Base-by-base conservation (phyloP, 768 basidiomycete species). In the Auriculariales sp. region DNA sequence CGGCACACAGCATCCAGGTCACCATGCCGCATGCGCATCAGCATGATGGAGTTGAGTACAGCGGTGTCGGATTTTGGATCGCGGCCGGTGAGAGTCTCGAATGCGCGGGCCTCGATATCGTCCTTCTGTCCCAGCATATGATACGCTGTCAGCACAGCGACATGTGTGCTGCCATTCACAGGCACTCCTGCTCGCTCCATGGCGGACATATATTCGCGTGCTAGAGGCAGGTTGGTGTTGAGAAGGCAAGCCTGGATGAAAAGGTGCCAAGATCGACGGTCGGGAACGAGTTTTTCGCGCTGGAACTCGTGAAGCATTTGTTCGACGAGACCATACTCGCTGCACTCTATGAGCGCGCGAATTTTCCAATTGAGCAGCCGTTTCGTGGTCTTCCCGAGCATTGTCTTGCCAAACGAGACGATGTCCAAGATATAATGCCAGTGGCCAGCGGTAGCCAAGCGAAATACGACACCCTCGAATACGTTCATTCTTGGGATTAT, bases 291-390 rank as follows among this genome's bases (percentile, higher is more conserved):
- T 1, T 66, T 58, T 46, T 69, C 64, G 25, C 59, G 57, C 46
- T 65, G 56, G 65, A 81, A 87, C 48, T 79, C 71, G 25, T 67
- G 58, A 36, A 82, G 61, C 2, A 74, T 66, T 33, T 57, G 59
- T 51, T 68, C 62, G 24, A 88, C 64, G 5, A 57, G 58, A 24
- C 62, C 58, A 55, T 72, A 83, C 28, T 71, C 63, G 50, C 72
- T 65, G 3, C 64, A 66, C 60, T 85, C 79, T 51, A 79, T 61
- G 33, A 77, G 58, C 1, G 83, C 80, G 31, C 76, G 74, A 6
- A 73, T 66, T 45, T 75, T 74, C 83, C 83, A 87, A 59, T 89
- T 78, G 53, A 89, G 69, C 22, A 88, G 66, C 28, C 77, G 72
- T 28, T 63, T 55, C 3, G 76, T 79, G 2, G 71, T 68, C 48